A percentile compares a stretch with the other conserved stretches of the same genome.
Evolutionary conservation across 2,329 filamentous ascomycete genomes (phyloP).

Genomic region (Grosmannia clavigera): DNA sequence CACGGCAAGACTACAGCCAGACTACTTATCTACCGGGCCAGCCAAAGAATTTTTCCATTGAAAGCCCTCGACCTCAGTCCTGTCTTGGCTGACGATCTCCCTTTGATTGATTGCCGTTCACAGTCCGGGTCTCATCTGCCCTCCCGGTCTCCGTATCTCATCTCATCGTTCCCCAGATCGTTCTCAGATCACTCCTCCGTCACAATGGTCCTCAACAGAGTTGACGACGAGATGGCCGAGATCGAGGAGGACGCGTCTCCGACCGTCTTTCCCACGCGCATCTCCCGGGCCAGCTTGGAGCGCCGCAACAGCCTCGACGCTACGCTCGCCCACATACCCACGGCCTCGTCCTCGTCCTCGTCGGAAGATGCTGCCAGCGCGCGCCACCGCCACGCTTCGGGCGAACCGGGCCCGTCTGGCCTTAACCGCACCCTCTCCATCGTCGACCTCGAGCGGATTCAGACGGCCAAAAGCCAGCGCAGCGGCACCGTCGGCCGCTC

Average conservation of each 20-base stretch:
- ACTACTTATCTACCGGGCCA: background rate
- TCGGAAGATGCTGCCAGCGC: conserved; percentile 32
- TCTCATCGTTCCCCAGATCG: background rate
- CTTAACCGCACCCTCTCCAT: conserved; percentile 54
- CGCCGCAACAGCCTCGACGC: conserved; percentile 30
- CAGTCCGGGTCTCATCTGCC: background rate
- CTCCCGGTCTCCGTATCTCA: background rate
- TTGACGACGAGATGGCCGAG: conserved; percentile 40
- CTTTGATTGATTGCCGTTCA: background rate
- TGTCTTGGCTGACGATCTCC: background rate
- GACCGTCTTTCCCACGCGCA: conserved; percentile 19
- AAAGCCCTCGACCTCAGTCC: background rate
- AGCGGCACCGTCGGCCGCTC: conserved; percentile 54
- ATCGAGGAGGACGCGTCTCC: conserved; percentile 41
- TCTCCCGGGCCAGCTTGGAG: conserved; percentile 16
- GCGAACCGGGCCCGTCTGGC: conserved; percentile 22
- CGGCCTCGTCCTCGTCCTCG: conserved; percentile 37
- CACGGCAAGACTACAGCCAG: background rate
- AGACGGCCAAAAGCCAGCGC: conserved; percentile 60
- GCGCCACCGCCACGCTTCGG: conserved; percentile 18
- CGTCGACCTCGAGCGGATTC: conserved; percentile 57
- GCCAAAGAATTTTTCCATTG: background rate
- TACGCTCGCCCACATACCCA: conserved; percentile 45
- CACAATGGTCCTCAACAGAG: conserved; percentile 33
- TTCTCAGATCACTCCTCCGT: background rate